Conservation (phyloP, 306 rosid genomes). For the Biancaea sappan region DNA sequence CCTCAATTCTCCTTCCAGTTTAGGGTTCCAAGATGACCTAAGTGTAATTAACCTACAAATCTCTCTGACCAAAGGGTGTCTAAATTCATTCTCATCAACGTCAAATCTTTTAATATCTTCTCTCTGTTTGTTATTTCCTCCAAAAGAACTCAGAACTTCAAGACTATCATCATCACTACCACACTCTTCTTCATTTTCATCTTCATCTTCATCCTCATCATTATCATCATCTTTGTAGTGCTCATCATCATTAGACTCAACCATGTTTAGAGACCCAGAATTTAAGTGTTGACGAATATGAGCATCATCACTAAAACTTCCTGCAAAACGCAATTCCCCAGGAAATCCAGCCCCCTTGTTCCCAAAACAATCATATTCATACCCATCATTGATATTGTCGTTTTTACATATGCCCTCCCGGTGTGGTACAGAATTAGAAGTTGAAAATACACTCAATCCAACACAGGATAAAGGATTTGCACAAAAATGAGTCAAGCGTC, state of each 20-base stretch:
- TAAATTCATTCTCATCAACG: constrained; percentile 54
- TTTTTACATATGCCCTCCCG: constrained; percentile 25
- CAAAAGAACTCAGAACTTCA: constrained; percentile 39
- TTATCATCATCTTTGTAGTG: constrained; percentile 36
- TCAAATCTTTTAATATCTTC: constrained; percentile 52
- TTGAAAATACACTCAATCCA: constrained; percentile 28
- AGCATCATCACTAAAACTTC: constrained; percentile 30
- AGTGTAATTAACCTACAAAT: constrained; percentile 63
- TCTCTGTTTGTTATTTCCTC: constrained; percentile 24
- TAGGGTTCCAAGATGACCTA: constrained; percentile 73
- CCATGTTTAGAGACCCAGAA: constrained; percentile 27
- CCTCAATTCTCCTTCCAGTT: constrained; percentile 66
- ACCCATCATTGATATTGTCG: constrained; percentile 27
- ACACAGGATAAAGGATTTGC: constrained; percentile 24
- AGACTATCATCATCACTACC: constrained; percentile 42
- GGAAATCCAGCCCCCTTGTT: constrained; percentile 42
- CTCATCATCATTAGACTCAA: constrained; percentile 3
- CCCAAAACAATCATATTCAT: constrained; percentile 35
- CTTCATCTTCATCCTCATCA: constrained; percentile 10
- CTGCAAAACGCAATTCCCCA: constrained; percentile 34
- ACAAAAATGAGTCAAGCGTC: constrained; percentile 27
- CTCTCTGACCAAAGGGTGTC: constrained; percentile 78
- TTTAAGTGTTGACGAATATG: constrained; percentile 11
- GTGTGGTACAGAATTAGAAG: constrained; percentile 29
- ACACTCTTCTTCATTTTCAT: constrained; percentile 3